Base-by-base conservation (phyloP, 2,329 filamentous ascomycete species). In the Alternaria longipes region DNA sequence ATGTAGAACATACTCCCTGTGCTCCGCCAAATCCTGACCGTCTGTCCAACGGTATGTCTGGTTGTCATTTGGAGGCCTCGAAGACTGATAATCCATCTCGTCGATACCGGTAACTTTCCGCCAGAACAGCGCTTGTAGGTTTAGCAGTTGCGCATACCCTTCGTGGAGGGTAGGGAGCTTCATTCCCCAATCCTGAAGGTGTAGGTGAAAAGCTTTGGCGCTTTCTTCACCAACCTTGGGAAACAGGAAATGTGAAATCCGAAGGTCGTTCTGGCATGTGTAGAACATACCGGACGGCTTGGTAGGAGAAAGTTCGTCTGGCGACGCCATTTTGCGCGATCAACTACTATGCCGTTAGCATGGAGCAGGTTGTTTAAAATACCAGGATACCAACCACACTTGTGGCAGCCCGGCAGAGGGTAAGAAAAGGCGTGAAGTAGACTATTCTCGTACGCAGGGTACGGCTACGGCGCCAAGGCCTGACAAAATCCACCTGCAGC, bases 101-200 rank as follows among this genome's bases (percentile, higher is more conserved):
- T n/a, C 14, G n/a, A 30, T 7, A 4, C 40, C 24, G 36, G 45
- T 45, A 12, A 36, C 4, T 1, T 55, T 54, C 30, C 49, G 38
- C 65, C 64, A 68, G n/a, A 68, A 28, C 42, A 51, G 51, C 2
- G 54, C 59, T 47, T 69, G 66, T 7, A 65, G 41, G 3, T 24
- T 26, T 0, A 59, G 56, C 14, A 65, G 40, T 34, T 61, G 53
- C 3, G 52, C 30, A 16, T n/a, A 14, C 11, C 28, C 3, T 4
- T 12, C n/a, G 38, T 12, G 32, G 20, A 12, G 65, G 22, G 16
- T 14, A 5, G 53, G 42, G 11, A 38, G 34, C 12, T 12, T 9
- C 12, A 40, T 22, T 5, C 32, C 32, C 53, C 53, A 30, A 14
- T 18, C 26, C 8, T 34, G 32, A 30, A 68, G 14, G 24, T 54